Evolutionary conservation across 176 grass and related monocot species (phyloP).

Genomic region (Ampelocalamus luodianensis): DNA sequence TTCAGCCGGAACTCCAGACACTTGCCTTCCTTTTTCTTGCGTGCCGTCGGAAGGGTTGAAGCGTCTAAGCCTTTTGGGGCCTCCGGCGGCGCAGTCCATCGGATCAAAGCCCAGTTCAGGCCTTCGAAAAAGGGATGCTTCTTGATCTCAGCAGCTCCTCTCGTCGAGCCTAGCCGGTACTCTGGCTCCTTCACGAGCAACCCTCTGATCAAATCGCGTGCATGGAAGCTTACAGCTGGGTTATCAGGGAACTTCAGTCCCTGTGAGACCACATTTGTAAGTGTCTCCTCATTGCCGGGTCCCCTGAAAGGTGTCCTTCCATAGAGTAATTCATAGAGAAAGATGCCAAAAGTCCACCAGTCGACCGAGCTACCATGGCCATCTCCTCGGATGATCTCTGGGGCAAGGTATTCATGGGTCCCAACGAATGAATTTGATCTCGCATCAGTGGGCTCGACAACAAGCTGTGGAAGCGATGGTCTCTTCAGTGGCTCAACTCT

Average conservation of each 20-base stretch:
- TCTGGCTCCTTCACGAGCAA: constrained; percentile 93
- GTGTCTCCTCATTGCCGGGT: constrained; percentile 79
- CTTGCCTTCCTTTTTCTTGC: constrained; percentile 86
- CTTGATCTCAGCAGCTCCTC: constrained; percentile 91
- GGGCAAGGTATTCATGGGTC: constrained; percentile 94
- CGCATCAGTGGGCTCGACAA: constrained; percentile 87
- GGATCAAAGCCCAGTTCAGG: constrained; percentile 92
- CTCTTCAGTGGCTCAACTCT: constrained; percentile 63
- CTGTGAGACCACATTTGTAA: constrained; percentile 82
- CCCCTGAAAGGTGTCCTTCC: constrained; percentile 86
- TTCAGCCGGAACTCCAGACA: constrained; percentile 85
- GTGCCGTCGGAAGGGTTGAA: constrained; percentile 24
- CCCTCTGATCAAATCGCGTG: constrained; percentile 80
- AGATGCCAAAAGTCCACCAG: constrained; percentile 98
- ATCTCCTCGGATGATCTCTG: constrained; percentile 95
- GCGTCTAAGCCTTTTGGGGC: constrained; percentile 56
- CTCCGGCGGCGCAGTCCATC: constrained; percentile 79
- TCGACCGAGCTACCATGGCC: constrained; percentile 96
- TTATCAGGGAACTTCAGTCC: constrained; percentile 78
- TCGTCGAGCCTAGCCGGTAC: constrained; percentile 63
- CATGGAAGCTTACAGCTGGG: constrained; percentile 71
- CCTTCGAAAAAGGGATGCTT: constrained; percentile 92
- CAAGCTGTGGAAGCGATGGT: constrained; percentile 77
- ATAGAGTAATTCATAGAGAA: constrained; percentile 85
- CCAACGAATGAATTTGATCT: constrained; percentile 94